These are phyloP conservation scores for Wickerhamiella sorbophila DNA, from an alignment of 805 yeast genomes.

Conservation along the genomic window DNA sequence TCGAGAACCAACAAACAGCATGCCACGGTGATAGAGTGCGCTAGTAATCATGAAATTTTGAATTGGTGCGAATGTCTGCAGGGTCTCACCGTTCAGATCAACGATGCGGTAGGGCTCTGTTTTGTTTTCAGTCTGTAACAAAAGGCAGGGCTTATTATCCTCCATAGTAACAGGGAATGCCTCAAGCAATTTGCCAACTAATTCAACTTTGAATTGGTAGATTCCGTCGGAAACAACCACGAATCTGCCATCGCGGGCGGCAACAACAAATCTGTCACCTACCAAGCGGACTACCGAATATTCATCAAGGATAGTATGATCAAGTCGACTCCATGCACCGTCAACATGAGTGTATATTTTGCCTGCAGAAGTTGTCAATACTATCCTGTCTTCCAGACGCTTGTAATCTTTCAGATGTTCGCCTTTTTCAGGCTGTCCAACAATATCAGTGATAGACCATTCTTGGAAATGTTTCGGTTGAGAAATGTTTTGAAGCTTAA, in stretches of 20 bases:
- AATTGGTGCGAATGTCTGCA: neutral
- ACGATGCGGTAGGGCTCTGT: slow-evolving; percentile 36
- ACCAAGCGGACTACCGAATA: slow-evolving; percentile 1
- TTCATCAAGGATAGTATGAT: neutral
- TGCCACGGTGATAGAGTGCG: slow-evolving; percentile 28
- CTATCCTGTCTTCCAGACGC: neutral
- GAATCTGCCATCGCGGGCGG: neutral
- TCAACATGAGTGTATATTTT: neutral
- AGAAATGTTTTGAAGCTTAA: slow-evolving; percentile 42
- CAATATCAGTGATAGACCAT: neutral
- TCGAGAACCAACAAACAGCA: slow-evolving; percentile 55
- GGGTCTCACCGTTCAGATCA: slow-evolving; percentile 4
- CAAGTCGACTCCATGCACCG: neutral
- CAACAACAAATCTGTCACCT: neutral
- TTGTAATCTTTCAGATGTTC: slow-evolving; percentile 3
- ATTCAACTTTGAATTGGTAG: slow-evolving; percentile 17
- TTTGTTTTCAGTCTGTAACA: slow-evolving; percentile 59
- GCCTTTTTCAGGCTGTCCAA: neutral
- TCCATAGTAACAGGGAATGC: slow-evolving; percentile 10
- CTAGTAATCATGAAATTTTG: slow-evolving; percentile 38
- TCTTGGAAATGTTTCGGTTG: neutral
- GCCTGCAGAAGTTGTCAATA: slow-evolving; percentile 1
- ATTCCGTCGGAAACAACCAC: neutral
- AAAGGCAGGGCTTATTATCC: slow-evolving; percentile 19
- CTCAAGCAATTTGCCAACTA: slow-evolving; percentile 26